Evolutionary conservation across 106 monocot species (phyloP), one percentile per base, ranked within the genome.

Genomic region (Vanilla planifolia): DNA sequence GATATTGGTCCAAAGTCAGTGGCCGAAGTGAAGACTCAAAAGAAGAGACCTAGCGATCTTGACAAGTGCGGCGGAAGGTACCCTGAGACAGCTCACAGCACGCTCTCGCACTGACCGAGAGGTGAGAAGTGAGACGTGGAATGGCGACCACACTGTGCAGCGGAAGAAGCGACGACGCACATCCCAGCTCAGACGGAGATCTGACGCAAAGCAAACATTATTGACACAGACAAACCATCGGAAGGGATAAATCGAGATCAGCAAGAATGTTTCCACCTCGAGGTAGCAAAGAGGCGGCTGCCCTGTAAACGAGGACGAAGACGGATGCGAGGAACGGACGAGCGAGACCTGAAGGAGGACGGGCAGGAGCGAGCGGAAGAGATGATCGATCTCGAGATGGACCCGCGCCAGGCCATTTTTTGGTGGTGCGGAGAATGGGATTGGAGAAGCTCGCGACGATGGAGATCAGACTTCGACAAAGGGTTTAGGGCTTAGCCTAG

Each of bases 41-140:
- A 46, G 39, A 79, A 36, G 35, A 59, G 51, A 66, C 76, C 68
- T 87, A 92, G 84, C 87, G 92, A 87, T 92, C 92, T 63, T 80
- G 83, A 74, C 91, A 92, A 91, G 85, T 81, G 82, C 82, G 65
- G 53, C 67, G 60, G 42, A 75, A 86, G 75, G 80, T 83, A 92
- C 92, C 92, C 75, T 87, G 86, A 66, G 80, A 93, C 33, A 85
- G 79, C 82, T 89, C 93, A 62, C 85, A 89, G 77, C 82, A 93
- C 23, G 93, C 89, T 48, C 89, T 76, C 43, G 69, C 81, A 65
- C 75, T 77, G 65, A 65, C 74, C 1, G 82, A 82, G 28, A 89
- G 60, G 63, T 93, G 85, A 16, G 82, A 79, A 23, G 85, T 89
- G 23, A 93, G 82, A 17, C 85, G 68, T 15, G 82, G 43, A 23